Base-by-base conservation (phyloP, 164 flowering plant species). In the Tetracentron sinense region DNA sequence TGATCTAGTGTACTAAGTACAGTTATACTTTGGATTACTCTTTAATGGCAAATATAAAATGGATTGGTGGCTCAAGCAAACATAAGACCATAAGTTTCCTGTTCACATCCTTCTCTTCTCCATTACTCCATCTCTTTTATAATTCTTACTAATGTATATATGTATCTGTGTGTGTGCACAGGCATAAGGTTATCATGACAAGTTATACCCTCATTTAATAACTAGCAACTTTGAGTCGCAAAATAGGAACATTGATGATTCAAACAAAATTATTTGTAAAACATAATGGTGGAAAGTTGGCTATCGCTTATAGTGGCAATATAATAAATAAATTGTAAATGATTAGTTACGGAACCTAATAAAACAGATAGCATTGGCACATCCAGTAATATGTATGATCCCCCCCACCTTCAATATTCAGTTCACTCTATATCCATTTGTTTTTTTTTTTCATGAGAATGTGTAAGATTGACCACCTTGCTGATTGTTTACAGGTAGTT, bases 401-500 rank as follows among this genome's bases (percentile, higher is more conserved):
- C 44, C 44, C 63, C 12, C 52, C 26, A 23, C n/a, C 16, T 31
- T 22, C 12, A 62, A 33, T 42, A 7, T 4, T 2, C 33, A 26
- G n/a, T 44, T 17, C 4, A 1, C 26, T 19, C 2, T 46, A 60
- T 42, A 60, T 60, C 0, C 7, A 0, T 55, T 6, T 12, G 2
- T 17, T n/a, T 6, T 55, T 6, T 22, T 15, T 61, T 61, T 56
- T 42, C 52, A 10, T 35, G 48, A 47, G 12, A 53, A 27, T 56
- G 16, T 42, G 7, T 14, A 44, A 20, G 27, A 35, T 35, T 74
- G 51, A 74, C 27, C 27, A 42, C 58, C 52, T 50, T 62, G 60
- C 63, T 65, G 19, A 7, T 49, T 52, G 29, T 69, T 22, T 78
- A 21, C 65, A 93, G 98, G 98, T 93, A 42, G 90, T 88, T 50